Evolutionary conservation across 2,329 filamentous ascomycete species (phyloP).

Genomic region (Aschersonia sp.): DNA sequence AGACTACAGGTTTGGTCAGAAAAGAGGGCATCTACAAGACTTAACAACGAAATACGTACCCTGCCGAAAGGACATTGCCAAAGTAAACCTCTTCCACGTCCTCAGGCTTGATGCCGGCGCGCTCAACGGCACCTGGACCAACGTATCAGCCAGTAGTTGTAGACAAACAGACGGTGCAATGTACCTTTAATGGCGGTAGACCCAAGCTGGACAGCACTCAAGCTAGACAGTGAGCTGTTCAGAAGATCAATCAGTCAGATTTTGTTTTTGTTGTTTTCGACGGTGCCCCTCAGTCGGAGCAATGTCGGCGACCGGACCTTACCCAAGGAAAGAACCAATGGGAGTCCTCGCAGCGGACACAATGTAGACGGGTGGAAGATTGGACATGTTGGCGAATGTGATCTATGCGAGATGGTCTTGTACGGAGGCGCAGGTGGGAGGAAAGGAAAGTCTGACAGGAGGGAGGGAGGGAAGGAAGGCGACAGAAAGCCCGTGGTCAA

Average conservation of each 20-base stretch:
- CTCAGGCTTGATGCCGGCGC: slow-evolving; percentile 74
- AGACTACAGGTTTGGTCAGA: slow-evolving; percentile 37
- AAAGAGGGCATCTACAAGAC: neutral
- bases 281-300: neutral
- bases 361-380: slow-evolving; percentile 83
- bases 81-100: slow-evolving; percentile 96
- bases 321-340: slow-evolving; percentile 90
- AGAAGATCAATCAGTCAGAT: neutral
- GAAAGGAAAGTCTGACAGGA: neutral
- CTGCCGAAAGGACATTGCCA: slow-evolving; percentile 93
- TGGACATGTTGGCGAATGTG: slow-evolving; percentile 41
- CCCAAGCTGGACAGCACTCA: slow-evolving; percentile 76
- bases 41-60: slow-evolving; percentile 38
- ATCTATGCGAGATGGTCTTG: too few relatives aligned
- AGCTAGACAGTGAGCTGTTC: slow-evolving; percentile 68
- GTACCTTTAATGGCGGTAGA: slow-evolving; percentile 84
- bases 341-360: slow-evolving; percentile 85
- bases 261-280: neutral
- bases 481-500: neutral
- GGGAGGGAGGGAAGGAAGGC: slow-evolving; percentile 1
- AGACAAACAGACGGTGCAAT: neutral
- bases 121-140: slow-evolving; percentile 56
- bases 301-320: slow-evolving; percentile 10
- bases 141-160: neutral
- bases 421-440: too few relatives aligned